Conservation (phyloP, 164 flowering plant genomes). For the Kingdonia uniflora region DNA sequence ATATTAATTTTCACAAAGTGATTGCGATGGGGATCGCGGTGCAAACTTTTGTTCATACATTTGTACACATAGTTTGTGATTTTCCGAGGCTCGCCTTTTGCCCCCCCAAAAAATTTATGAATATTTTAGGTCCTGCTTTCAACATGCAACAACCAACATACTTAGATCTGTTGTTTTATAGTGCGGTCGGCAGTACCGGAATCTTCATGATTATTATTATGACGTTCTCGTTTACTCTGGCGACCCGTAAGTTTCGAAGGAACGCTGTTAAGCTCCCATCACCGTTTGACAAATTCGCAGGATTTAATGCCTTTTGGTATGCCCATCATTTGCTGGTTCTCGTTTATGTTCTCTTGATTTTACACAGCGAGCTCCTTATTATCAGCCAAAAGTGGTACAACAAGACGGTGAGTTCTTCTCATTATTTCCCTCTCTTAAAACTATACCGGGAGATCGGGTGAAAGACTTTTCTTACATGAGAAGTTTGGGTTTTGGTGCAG, state of each 20-base stretch:
- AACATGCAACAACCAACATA: slow-evolving; percentile 55
- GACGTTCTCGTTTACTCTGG: slow-evolving; percentile 63
- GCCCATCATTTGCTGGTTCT: slow-evolving; percentile 80
- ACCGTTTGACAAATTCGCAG: slow-evolving; percentile 60
- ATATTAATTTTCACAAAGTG: slow-evolving; percentile 85
- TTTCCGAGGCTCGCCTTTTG: slow-evolving; percentile 39
- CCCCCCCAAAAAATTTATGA: slow-evolving; percentile 25
- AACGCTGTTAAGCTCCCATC: slow-evolving; percentile 64
- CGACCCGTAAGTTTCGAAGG: slow-evolving; percentile 63
- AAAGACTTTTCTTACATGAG: too few species aligned
- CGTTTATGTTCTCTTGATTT: slow-evolving; percentile 49
- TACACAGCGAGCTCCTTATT: slow-evolving; percentile 59
- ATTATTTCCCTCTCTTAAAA: not conserved
- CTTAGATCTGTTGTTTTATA: slow-evolving; percentile 18
- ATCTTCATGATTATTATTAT: slow-evolving; percentile 56
- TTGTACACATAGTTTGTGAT: slow-evolving; percentile 53
- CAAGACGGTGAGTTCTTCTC: slow-evolving; percentile 54
- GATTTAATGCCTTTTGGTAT: slow-evolving; percentile 97
- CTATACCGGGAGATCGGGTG: too few species aligned
- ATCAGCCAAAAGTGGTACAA: slow-evolving; percentile 44
- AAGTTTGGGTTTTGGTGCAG: slow-evolving; percentile 30
- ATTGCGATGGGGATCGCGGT: slow-evolving; percentile 47
- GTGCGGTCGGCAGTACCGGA: slow-evolving; percentile 47
- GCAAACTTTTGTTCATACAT: slow-evolving; percentile 34
- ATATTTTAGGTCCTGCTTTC: slow-evolving; percentile 33